Base-by-base conservation (phyloP, 768 basidiomycete genomes). In the Tylopilus cervinicoccineus region DNA sequence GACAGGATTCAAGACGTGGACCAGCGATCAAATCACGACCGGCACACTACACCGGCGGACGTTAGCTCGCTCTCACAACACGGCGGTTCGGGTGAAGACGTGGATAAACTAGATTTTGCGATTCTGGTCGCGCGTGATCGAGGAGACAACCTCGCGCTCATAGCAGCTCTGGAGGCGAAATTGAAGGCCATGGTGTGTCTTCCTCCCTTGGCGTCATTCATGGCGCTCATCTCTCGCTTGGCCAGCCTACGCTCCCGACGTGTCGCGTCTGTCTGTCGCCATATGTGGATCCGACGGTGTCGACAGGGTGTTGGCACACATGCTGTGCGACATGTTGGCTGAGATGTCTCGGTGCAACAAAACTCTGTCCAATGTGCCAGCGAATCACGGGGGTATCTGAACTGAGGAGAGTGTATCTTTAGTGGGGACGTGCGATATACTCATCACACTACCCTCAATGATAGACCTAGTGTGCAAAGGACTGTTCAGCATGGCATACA, bases 221-320 rank as follows among this genome's bases (percentile, higher is more conserved):
- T 72, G 53, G 73, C 12, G 63, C 17, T 59, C 22, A 47, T 26
- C 1, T 23, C n/a, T 42, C 36, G 22, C 14, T 24, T 13, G 33
- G 19, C 19, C 32, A 64, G 63, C 61, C 61, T 44, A 39, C 45
- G 6, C 46, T 54, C 20, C 43, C 43, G 8, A 64, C 81, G 2
- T 92, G 88, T 65, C 83, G 89, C 17, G 87, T 92, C 46, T 92
- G 88, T 58, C 67, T 92, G 14, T 88, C 89, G 40, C 76, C 83
- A 2, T 89, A 89, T 57, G 76, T 70, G 0, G 89, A 91, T 52
- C 84, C 88, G 0, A 88, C 88, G 0, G 78, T 83, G 9, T 88
- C 86, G 13, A 88, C 86, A 0, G 88, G 88, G 7, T 92, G 88
- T 63, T 92, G 89, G 89, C 88, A 92, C 60, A 86, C 86, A 0